Conservation (phyloP, 73 alveolate genomes). For the Paramecium tetraurelia region DNA sequence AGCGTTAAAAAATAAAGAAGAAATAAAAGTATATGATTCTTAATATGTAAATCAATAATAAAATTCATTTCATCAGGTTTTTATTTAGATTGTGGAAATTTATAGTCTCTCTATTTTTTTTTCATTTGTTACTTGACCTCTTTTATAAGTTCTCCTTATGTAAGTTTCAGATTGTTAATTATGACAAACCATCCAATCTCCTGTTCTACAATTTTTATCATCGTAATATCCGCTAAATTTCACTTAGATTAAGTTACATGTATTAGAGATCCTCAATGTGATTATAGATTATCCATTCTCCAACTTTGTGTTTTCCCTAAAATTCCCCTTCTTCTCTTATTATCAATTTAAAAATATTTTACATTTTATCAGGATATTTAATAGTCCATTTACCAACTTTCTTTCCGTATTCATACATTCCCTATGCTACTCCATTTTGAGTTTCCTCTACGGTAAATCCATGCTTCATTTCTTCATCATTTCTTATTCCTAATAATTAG, state of each 20-base stretch:
- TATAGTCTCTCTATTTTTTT: background rate
- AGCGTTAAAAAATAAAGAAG: background rate
- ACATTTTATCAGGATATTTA: background rate
- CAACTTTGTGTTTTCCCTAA: background rate
- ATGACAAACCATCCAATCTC: background rate
- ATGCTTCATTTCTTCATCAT: background rate
- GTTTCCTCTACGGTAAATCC: background rate
- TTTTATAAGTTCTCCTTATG: background rate
- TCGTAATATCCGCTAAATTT: background rate
- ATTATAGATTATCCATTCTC: background rate
- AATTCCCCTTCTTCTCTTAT: background rate
- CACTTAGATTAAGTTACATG: background rate
- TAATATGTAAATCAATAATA: background rate
- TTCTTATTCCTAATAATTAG: background rate
- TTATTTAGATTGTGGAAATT: background rate
- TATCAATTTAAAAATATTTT: background rate
- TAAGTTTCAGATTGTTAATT: background rate
- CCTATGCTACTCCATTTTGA: background rate
- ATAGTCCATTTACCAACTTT: background rate
- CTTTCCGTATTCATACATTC: background rate
- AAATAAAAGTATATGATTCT: too few relatives aligned
- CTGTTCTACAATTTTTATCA: background rate
- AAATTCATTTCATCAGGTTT: background rate
- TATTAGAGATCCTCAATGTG: background rate
- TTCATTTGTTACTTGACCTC: background rate